Conservation (phyloP, 2,329 filamentous ascomycete species). For the Fusarium equiseti region DNA sequence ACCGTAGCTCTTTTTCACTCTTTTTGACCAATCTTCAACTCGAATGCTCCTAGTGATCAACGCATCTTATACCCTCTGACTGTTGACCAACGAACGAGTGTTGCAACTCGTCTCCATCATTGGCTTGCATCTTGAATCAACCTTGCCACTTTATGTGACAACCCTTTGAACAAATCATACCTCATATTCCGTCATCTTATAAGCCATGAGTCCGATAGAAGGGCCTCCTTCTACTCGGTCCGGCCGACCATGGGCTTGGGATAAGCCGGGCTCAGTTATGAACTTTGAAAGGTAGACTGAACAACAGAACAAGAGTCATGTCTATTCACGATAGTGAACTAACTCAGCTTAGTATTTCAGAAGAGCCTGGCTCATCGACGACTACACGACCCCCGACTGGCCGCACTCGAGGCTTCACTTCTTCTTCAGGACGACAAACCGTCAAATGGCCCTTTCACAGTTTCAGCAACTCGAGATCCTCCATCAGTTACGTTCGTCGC, state of each 20-base stretch:
- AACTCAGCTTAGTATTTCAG: conserved; percentile 40
- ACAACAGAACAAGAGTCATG: conserved; percentile 6
- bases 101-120: conserved; percentile 24
- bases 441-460: conserved; percentile 48
- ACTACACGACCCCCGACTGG: conserved; percentile 34
- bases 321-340: conserved; percentile 22
- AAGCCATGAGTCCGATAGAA: conserved; percentile 37
- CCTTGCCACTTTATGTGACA: conserved; percentile 24
- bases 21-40: conserved; percentile 10
- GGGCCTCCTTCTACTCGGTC: conserved; percentile 44
- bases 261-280: conserved; percentile 42
- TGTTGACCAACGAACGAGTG: conserved; percentile 42
- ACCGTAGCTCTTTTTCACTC: conserved; percentile 34
- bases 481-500: conserved; percentile 37
- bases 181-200: conserved; percentile 18
- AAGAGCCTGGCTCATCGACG: conserved; percentile 41
- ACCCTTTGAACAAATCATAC: conserved; percentile 16
- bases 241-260: conserved; percentile 41
- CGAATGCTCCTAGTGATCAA: conserved; percentile 23
- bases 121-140: conserved; percentile 17
- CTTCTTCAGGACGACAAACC: conserved; percentile 46
- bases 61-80: conserved; percentile 25
- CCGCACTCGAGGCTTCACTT: conserved; percentile 46
- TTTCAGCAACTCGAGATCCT: conserved; percentile 46
- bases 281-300: conserved; percentile 45